phyloP scores from a whole-genome alignment of 1,139 yeast species.

The Candida sanyaensis region DNA sequence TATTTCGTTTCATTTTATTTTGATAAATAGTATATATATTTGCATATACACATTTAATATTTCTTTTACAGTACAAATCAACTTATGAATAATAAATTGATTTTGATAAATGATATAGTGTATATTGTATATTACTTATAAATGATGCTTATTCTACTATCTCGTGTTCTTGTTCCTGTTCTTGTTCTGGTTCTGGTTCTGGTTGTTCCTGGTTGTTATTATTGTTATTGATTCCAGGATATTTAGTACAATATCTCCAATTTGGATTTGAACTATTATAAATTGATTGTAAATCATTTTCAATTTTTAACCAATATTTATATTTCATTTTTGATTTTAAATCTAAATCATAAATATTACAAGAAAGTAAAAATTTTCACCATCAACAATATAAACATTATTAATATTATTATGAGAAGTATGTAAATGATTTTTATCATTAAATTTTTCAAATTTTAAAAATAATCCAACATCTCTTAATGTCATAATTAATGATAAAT shows the following conservation, averaged over 20 bases:
- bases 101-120: too few relatives aligned
- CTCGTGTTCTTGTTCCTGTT: too few relatives aligned
- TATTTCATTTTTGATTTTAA: constrained; percentile 42
- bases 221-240: background rate
- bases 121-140: too few relatives aligned
- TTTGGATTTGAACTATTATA: constrained; percentile 37
- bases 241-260: constrained; percentile 38
- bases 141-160: too few relatives aligned
- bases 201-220: background rate
- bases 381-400: constrained; percentile 23
- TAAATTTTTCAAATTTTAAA: constrained; percentile 40
- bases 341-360: constrained; percentile 48
- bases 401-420: constrained; percentile 36
- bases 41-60: too few relatives aligned
- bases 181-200: too few relatives aligned
- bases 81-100: too few relatives aligned
- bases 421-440: constrained; percentile 30
- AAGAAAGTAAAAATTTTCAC: constrained; percentile 29
- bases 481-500: constrained; percentile 52
- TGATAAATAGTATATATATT: background rate
- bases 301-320: constrained; percentile 45
- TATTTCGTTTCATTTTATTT: too few relatives aligned
- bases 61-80: too few relatives aligned
- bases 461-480: constrained; percentile 57
- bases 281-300: constrained; percentile 32